Percentiles rank a stretch among this genome's conserved stretches.
These are phyloP conservation scores for Stephania yunnanensis DNA, from an alignment of 164 flowering plant species.

Conservation along the genomic window DNA sequence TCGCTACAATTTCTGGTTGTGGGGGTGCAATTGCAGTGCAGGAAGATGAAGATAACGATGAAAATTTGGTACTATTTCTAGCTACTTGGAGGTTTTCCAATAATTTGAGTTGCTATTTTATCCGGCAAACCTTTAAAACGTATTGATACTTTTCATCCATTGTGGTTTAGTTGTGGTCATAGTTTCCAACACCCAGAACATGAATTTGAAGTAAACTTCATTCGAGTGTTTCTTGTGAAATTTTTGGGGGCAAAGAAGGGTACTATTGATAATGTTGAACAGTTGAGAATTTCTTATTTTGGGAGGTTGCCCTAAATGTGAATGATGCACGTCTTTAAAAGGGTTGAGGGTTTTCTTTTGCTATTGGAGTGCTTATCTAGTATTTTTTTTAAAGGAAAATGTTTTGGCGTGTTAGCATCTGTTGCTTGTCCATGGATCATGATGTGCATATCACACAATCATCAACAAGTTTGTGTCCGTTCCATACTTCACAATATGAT, in stretches of 20 bases:
- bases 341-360: no score
- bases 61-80: background rate
- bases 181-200: background rate
- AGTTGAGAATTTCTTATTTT: no score
- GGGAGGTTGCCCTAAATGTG: no score
- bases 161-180: background rate
- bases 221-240: background rate
- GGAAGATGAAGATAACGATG: constrained; percentile 11
- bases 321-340: no score
- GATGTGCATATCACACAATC: no score
- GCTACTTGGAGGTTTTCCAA: background rate
- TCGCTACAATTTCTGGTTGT: background rate
- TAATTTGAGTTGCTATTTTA: background rate
- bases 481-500: no score
- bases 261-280: no score
- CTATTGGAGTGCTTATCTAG: no score
- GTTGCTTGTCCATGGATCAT: no score
- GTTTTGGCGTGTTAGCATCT: no score
- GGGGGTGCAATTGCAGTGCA: background rate
- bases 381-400: no score
- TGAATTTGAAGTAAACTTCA: background rate
- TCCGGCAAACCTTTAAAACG: background rate
- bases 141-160: background rate
- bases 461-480: no score
- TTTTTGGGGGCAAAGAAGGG: background rate